Evolutionary conservation across 768 basidiomycete species (phyloP).

Genomic region (Serendipita sp.): DNA sequence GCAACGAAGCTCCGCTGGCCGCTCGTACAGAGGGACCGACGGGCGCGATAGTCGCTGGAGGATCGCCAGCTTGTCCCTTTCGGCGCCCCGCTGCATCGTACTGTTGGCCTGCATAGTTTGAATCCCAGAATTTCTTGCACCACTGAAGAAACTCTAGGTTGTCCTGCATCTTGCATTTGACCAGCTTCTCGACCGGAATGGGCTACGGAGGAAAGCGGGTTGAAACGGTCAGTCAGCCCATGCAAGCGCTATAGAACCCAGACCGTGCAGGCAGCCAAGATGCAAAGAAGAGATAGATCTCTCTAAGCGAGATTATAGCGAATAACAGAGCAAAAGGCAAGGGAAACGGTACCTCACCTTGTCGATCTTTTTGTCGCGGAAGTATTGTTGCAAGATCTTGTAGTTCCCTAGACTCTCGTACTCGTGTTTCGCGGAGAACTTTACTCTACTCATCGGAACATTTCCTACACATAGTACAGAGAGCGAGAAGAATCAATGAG

Average conservation of each 20-base stretch:
- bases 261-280: too few relatives aligned
- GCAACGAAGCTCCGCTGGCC: constrained; percentile 19
- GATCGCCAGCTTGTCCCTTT: constrained; percentile 58
- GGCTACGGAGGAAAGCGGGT: constrained; percentile 36
- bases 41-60: constrained; percentile 66
- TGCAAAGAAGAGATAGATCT: too few relatives aligned
- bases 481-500: constrained; percentile 6
- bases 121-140: constrained; percentile 92
- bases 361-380: constrained; percentile 87
- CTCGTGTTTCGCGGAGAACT: constrained; percentile 91
- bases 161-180: constrained; percentile 99
- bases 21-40: constrained; percentile 29
- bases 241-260: too few relatives aligned
- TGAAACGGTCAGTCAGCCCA: too few relatives aligned
- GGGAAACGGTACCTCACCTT: constrained; percentile 39
- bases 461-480: constrained; percentile 40
- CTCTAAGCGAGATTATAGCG: neutral
- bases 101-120: constrained; percentile 70
- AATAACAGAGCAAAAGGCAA: neutral
- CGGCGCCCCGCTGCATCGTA: constrained; percentile 78
- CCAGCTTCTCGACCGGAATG: constrained; percentile 84
- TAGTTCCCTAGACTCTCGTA: constrained; percentile 93
- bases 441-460: constrained; percentile 80
- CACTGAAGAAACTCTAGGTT: constrained; percentile 98
- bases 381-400: constrained; percentile 85